Evolutionary conservation across 164 flowering plant species (phyloP).

Genomic region (Tetrastigma voinierianum): DNA sequence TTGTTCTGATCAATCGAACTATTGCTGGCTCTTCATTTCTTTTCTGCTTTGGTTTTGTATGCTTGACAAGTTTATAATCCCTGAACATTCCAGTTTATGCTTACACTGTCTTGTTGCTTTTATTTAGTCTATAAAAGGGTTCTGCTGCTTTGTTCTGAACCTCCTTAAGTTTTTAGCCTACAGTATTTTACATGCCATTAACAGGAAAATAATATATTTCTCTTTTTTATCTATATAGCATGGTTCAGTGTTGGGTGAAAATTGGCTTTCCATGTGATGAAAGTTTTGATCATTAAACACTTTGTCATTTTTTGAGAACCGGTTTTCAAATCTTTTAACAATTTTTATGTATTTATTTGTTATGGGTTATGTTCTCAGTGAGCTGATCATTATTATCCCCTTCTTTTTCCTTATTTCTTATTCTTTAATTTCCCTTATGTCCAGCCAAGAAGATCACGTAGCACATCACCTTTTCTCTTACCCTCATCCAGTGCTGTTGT

Average conservation of each 20-base stretch:
- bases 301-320: neutral
- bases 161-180: neutral
- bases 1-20: neutral
- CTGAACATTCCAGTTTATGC: neutral
- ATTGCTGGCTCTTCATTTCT: neutral
- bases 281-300: neutral
- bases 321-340: neutral
- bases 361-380: neutral
- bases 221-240: neutral
- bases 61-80: neutral
- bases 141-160: neutral
- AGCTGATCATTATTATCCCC: neutral
- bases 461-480: constrained; percentile 37
- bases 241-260: neutral
- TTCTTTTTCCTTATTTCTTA: too few species aligned
- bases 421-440: constrained; percentile 11
- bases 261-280: neutral
- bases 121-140: neutral
- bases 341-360: neutral
- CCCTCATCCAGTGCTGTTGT: constrained; percentile 54
- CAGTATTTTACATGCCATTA: neutral
- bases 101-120: neutral
- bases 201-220: neutral
- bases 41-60: neutral
- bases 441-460: constrained; percentile 79